A percentile compares a stretch with the other conserved stretches of the same genome.
These are phyloP conservation scores for Coelastrella sp. DNA, from an alignment of 139 green algal species.

Conservation along the genomic window DNA sequence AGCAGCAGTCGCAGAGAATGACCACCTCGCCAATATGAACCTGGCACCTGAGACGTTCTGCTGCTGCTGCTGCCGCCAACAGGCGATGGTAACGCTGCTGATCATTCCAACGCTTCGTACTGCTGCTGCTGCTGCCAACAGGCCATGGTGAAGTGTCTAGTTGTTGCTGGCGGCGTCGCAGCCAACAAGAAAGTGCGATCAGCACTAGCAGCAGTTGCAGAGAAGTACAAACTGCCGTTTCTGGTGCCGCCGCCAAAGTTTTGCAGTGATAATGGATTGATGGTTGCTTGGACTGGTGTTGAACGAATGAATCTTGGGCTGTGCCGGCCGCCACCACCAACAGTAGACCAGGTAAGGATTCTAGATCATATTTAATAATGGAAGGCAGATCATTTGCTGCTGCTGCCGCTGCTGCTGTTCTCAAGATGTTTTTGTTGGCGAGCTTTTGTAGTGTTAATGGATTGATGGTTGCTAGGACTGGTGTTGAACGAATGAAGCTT, in stretches of 20 bases:
- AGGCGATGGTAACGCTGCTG: background rate
- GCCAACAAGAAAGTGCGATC: constrained; percentile 83
- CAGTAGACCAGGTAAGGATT: constrained; percentile 13
- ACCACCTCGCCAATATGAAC: too few relatives aligned
- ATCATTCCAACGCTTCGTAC: background rate
- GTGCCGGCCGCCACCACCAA: constrained; percentile 43
- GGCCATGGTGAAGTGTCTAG: constrained; percentile 79
- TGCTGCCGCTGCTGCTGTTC: background rate
- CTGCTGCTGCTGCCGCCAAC: too few relatives aligned
- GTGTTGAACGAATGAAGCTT: constrained; percentile 57
- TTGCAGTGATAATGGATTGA: constrained; percentile 98
- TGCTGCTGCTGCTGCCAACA: background rate
- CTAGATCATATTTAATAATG: constrained; percentile 1
- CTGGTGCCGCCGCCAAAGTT: constrained; percentile 84
- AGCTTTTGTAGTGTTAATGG: constrained; percentile 90
- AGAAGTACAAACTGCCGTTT: constrained; percentile 68
- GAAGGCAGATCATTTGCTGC: background rate
- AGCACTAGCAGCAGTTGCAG: constrained; percentile 68
- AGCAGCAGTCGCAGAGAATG: constrained; percentile 62
- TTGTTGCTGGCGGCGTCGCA: constrained; percentile 89
- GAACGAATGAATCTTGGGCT: constrained; percentile 60
- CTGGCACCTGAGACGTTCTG: too few relatives aligned
- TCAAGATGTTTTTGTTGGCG: too few relatives aligned
- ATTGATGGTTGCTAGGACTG: constrained; percentile 96
- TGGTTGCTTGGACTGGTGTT: constrained; percentile 93